Evolutionary conservation across 1,284 basidiomycete species (phyloP).

Genomic region (Grifola frondosa): DNA sequence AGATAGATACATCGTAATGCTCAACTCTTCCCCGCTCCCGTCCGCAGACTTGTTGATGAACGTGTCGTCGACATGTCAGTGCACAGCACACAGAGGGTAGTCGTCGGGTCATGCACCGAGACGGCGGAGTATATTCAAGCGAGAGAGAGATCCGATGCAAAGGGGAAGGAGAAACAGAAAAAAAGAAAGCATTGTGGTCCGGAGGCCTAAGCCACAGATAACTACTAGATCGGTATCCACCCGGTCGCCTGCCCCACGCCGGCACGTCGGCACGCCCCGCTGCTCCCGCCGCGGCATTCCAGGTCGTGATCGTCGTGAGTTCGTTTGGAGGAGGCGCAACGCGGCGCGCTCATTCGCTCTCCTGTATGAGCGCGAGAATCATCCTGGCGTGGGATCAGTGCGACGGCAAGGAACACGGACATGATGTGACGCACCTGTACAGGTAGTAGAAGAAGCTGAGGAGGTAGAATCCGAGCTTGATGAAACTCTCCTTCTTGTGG

Average conservation of each 20-base stretch:
- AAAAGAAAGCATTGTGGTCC: too few species aligned
- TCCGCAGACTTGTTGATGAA: too few species aligned
- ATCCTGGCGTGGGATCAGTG: conserved; percentile 24
- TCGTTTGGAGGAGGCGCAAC: neutral
- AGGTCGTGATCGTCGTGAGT: neutral
- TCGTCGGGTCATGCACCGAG: too few species aligned
- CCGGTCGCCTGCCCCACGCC: neutral
- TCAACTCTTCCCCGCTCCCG: neutral
- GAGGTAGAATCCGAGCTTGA: conserved; percentile 95
- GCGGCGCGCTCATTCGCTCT: conserved; percentile 28
- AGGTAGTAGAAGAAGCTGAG: conserved; percentile 97
- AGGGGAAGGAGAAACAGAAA: too few species aligned
- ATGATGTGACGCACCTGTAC: conserved; percentile 83
- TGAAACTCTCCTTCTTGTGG: conserved; percentile 97
- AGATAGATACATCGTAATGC: neutral
- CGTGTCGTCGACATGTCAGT: too few species aligned
- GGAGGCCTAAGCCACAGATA: neutral
- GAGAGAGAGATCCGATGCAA: too few species aligned
- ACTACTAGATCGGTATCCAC: conserved; percentile 1
- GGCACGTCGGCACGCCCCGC: neutral
- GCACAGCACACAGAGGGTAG: too few species aligned
- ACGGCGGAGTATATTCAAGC: conserved; percentile 7
- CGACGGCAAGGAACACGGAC: neutral
- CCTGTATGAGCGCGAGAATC: conserved; percentile 37
- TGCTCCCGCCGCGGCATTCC: too few species aligned